These are phyloP conservation scores for Populus alba DNA, from an alignment of 345 rosid species.

Conservation along the genomic window DNA sequence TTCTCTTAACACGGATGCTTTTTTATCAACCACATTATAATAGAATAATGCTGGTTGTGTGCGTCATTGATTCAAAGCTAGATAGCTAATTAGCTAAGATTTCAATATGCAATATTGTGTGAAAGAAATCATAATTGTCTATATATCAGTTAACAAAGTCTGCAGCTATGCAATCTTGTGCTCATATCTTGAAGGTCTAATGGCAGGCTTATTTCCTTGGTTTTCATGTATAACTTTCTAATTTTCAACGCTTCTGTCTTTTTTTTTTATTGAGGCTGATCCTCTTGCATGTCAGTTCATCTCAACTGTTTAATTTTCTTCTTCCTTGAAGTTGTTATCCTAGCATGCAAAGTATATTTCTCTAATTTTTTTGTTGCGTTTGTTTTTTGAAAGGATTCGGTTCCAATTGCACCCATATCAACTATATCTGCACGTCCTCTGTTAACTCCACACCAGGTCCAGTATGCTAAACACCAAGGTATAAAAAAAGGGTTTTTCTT, in stretches of 20 bases:
- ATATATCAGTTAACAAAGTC: neutral
- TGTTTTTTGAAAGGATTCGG: slow-evolving; percentile 52
- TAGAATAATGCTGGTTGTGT: neutral
- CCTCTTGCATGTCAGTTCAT: neutral
- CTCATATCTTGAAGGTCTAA: neutral
- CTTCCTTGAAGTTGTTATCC: neutral
- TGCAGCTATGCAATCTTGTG: neutral
- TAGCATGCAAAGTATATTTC: neutral
- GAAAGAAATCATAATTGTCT: neutral
- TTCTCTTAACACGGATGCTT: neutral
- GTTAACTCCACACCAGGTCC: slow-evolving; percentile 49
- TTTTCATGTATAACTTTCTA: neutral
- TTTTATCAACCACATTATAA: neutral
- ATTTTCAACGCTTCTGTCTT: neutral
- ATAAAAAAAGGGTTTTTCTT: neutral
- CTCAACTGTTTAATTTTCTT: neutral
- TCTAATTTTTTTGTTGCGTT: neutral
- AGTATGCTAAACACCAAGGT: slow-evolving; percentile 38
- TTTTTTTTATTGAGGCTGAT: neutral
- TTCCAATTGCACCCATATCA: slow-evolving; percentile 48
- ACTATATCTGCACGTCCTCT: slow-evolving; percentile 50
- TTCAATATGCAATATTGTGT: neutral
- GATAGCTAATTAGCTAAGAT: neutral
- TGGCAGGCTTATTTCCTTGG: neutral
- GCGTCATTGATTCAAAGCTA: neutral